These are phyloP conservation scores for Rhododendron williamsianum DNA, from an alignment of 148 eudicot species.

Conservation along the genomic window DNA sequence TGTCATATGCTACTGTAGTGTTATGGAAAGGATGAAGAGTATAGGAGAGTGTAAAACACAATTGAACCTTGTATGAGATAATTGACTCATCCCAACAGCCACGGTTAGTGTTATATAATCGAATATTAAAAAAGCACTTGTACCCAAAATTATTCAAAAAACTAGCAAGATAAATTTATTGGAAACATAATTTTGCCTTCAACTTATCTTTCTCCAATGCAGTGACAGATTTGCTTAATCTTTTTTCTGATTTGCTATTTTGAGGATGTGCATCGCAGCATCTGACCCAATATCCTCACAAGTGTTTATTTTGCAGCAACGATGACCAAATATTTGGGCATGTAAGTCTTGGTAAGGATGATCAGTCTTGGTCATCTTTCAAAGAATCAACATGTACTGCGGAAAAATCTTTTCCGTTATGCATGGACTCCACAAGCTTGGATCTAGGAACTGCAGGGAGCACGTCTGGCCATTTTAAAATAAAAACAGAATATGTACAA, in stretches of 20 bases:
- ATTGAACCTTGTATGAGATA: not conserved
- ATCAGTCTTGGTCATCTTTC: slow-evolving; percentile 63
- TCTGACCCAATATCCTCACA: slow-evolving; percentile 65
- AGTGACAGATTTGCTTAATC: not conserved
- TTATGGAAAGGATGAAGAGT: not conserved
- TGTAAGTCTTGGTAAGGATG: slow-evolving; percentile 40
- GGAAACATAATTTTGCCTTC: not conserved
- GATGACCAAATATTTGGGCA: slow-evolving; percentile 46
- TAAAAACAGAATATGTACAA: slow-evolving; percentile 33
- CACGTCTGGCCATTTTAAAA: slow-evolving; percentile 27
- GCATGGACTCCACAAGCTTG: slow-evolving; percentile 40
- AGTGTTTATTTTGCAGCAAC: slow-evolving; percentile 70
- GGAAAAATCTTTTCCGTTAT: slow-evolving; percentile 34
- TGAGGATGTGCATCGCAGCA: slow-evolving; percentile 21
- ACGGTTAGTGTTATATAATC: not conserved
- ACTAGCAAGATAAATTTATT: not conserved
- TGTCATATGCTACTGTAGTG: not conserved
- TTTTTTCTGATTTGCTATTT: slow-evolving; percentile 5
- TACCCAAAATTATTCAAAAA: not conserved
- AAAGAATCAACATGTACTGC: slow-evolving; percentile 41
- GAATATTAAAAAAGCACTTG: not conserved
- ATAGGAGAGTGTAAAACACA: not conserved
- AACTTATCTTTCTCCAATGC: not conserved
- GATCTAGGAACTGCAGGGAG: slow-evolving; percentile 32
- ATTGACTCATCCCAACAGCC: not conserved